Conservation (phyloP, 805 yeast species). For the Pichia sporocuriosa region DNA sequence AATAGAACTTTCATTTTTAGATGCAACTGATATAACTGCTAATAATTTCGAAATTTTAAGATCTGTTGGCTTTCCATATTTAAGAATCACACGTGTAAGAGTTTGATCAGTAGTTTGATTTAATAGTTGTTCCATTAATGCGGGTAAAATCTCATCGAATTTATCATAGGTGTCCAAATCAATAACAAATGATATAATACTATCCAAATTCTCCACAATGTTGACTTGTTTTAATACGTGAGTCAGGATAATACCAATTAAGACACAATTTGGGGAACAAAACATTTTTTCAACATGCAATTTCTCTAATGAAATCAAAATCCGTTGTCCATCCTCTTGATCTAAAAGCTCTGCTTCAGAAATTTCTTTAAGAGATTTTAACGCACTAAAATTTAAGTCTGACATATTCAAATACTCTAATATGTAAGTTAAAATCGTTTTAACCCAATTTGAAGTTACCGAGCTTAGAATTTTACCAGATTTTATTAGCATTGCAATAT, state of each 20-base stretch:
- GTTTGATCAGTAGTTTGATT: conserved; percentile 8
- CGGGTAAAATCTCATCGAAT: conserved; percentile 19
- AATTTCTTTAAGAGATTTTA: conserved; percentile 16
- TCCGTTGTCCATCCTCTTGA: conserved; percentile 6
- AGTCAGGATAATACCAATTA: conserved; percentile 13
- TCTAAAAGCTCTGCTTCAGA: conserved; percentile 8
- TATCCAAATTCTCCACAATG: conserved; percentile 5
- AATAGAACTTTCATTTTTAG: conserved; percentile 29
- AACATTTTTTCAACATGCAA: conserved; percentile 12
- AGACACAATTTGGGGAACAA: conserved; percentile 9
- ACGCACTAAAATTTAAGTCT: conserved; percentile 18
- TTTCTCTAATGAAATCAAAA: conserved; percentile 8
- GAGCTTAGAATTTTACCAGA: conserved; percentile 5
- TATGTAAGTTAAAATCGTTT: conserved; percentile 13
- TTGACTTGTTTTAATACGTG: conserved; percentile 7
- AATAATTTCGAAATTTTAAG: conserved; percentile 24
- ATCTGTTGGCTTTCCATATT: conserved; percentile 20
- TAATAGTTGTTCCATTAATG: conserved; percentile 16
- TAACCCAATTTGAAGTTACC: conserved; percentile 16
- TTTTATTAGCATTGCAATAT: conserved; percentile 17
- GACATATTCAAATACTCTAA: conserved; percentile 17
- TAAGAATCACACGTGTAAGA: conserved; percentile 13
- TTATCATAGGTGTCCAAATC: conserved; percentile 13
- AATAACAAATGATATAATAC: conserved; percentile 14
- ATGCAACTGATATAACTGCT: conserved; percentile 30